These are phyloP conservation scores for Hibiscus tridactylites DNA, from an alignment of 345 rosid genomes.

Conservation along the genomic window DNA sequence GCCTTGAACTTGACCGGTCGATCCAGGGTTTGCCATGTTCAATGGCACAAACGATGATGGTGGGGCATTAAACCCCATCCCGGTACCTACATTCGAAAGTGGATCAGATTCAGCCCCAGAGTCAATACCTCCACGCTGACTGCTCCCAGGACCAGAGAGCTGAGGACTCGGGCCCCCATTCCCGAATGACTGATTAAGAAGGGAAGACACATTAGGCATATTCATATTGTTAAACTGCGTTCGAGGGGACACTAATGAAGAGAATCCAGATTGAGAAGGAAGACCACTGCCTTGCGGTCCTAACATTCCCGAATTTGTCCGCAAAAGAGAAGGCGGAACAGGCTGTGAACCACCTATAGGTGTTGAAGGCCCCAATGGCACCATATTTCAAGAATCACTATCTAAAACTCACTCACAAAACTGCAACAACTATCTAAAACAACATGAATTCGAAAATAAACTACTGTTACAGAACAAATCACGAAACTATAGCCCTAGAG, in stretches of 20 bases:
- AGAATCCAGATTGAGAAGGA: conserved; percentile 59
- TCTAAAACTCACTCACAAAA: conserved; percentile 20
- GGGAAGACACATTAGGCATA: conserved; percentile 72
- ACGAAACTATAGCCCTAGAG: conserved; percentile 14
- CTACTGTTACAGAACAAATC: conserved; percentile 21
- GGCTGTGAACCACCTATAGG: conserved; percentile 74
- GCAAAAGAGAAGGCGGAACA: conserved; percentile 18
- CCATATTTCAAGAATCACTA: conserved; percentile 43
- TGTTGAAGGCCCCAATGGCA: conserved; percentile 72
- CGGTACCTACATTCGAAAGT: conserved; percentile 54
- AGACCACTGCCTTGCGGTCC: conserved; percentile 73
- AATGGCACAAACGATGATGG: conserved; percentile 53
- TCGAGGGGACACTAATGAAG: conserved; percentile 58
- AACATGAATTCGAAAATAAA: conserved; percentile 24
- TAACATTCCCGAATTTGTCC: conserved; percentile 61
- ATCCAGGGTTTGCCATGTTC: conserved; percentile 56
- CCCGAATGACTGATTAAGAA: conserved; percentile 82
- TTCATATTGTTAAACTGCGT: conserved; percentile 66
- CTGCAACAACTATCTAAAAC: conserved; percentile 28
- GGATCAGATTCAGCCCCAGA: conserved; percentile 73
- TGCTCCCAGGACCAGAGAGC: conserved; percentile 43
- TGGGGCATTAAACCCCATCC: conserved; percentile 55
- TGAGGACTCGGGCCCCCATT: conserved; percentile 56
- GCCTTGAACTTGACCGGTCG: conserved; percentile 67
- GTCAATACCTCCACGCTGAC: conserved; percentile 53